Evolutionary conservation across 345 rosid species (phyloP), one percentile per base, ranked within the genome.

Genomic region (Mallotus nudiflorus): DNA sequence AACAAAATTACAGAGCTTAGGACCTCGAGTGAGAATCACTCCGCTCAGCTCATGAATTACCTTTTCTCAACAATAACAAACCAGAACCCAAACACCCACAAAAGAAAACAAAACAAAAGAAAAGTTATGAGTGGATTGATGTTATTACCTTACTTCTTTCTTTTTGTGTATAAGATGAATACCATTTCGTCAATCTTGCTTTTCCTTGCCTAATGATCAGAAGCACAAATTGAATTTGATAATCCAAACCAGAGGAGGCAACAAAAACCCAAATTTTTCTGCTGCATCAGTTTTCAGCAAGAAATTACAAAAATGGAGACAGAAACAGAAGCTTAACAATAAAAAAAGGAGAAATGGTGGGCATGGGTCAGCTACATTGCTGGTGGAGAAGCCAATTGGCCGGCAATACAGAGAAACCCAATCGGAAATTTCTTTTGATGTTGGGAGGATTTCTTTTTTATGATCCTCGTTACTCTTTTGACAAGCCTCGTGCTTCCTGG

Each of bases 261-360:
- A n/a, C n/a, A n/a, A n/a, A n/a, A n/a, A 33, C 37, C 37, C 37
- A 33, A 33, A 33, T 6, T 2, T 6, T 33, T 3, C 98, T 18
- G 98, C 98, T 29, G 97, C 98, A 42, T 94, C 98, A 9, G 95
- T 94, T 25, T 94, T 94, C 73, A 94, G 97, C 84, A 94, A 94
- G 84, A 94, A 91, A 76, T 86, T 92, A 80, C 95, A 87, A 54
- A 91, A 94, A 71, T 94, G 97, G 98, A 88, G 97, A 71, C 91
- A 88, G 49, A 95, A 89, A 73, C 97, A 95, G 87, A 95, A 95
- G 85, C 70, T 85, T 56, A 95, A 33, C 37, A 33, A 33, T 33
- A 33, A 95, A 86, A 95, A 90, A 83, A 85, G 71, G 62, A 67
- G 86, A 5, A 87, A 77, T 49, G 87, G 74, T 20, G 64, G 90